Conservation (phyloP, 768 basidiomycete species). For the Suillus variegatus region DNA sequence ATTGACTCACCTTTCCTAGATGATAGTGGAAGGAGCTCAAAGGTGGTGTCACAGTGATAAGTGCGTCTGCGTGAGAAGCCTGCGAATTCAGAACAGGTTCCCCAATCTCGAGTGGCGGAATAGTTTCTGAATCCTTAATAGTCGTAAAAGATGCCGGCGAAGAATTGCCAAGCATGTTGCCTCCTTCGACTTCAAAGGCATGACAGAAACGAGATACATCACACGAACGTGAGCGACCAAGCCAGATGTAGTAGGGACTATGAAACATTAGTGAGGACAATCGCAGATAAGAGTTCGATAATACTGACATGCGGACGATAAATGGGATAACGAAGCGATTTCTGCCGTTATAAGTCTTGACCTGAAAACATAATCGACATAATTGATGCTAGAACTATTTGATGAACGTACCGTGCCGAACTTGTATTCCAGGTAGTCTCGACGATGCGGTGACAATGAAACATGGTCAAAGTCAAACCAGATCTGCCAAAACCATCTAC, state of each 20-base stretch:
- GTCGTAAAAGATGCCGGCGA: constrained; percentile 39
- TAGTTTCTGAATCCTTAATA: constrained; percentile 36
- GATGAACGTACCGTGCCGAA: constrained; percentile 61
- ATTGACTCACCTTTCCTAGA: constrained; percentile 41
- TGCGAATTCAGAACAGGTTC: constrained; percentile 34
- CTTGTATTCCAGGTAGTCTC: constrained; percentile 76
- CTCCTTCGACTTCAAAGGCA: constrained; percentile 64
- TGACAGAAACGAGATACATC: constrained; percentile 57
- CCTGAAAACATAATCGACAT: constrained; percentile 24
- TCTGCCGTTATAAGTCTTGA: constrained; percentile 71
- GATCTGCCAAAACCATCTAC: constrained; percentile 80
- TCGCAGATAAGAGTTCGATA: constrained; percentile 11
- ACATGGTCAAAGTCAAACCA: constrained; percentile 65
- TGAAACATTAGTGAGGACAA: not conserved
- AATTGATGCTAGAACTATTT: not conserved
- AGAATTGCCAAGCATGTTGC: constrained; percentile 55
- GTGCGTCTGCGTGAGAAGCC: constrained; percentile 23
- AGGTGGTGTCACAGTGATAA: constrained; percentile 54
- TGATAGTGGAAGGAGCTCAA: constrained; percentile 68
- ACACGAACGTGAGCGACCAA: constrained; percentile 65
- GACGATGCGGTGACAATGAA: constrained; percentile 54
- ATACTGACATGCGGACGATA: constrained; percentile 60
- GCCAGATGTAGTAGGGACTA: constrained; percentile 75
- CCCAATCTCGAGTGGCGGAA: constrained; percentile 45
- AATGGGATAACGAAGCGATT: constrained; percentile 70